Conservation (phyloP, 441 rosid species). For the Adansonia grandidieri region DNA sequence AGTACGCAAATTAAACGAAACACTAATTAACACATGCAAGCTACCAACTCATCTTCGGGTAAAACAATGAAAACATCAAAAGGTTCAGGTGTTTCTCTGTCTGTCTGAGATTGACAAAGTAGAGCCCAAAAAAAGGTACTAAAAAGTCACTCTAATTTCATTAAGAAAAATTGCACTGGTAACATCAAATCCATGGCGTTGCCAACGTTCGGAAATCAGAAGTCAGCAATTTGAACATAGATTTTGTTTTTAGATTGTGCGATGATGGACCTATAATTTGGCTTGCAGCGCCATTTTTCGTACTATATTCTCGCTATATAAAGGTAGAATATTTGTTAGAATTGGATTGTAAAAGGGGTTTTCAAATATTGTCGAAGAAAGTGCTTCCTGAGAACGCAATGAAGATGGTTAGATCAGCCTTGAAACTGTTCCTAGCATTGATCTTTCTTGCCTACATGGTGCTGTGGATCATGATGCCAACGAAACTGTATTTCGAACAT, state of each 20-base stretch:
- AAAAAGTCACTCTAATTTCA: neutral
- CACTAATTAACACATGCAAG: neutral
- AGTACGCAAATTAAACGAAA: neutral
- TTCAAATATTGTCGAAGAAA: neutral
- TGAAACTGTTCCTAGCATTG: constrained; percentile 28
- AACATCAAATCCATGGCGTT: neutral
- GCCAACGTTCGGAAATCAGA: neutral
- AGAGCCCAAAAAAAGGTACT: neutral
- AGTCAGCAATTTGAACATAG: constrained; percentile 2
- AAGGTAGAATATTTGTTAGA: neutral
- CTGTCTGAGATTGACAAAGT: neutral
- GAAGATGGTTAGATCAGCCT: constrained; percentile 28
- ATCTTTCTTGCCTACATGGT: constrained; percentile 50
- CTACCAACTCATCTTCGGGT: neutral
- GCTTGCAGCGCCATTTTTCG: neutral
- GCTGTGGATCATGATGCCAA: constrained; percentile 55
- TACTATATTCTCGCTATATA: neutral
- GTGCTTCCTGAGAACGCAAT: neutral
- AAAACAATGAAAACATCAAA: neutral
- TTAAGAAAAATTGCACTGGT: neutral
- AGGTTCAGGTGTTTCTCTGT: neutral
- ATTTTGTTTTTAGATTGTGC: neutral
- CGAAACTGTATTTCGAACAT: constrained; percentile 33
- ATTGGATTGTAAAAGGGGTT: neutral
- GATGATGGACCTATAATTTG: neutral